These are phyloP conservation scores for Lactarius psammicola DNA, from an alignment of 768 basidiomycete species.

Conservation along the genomic window DNA sequence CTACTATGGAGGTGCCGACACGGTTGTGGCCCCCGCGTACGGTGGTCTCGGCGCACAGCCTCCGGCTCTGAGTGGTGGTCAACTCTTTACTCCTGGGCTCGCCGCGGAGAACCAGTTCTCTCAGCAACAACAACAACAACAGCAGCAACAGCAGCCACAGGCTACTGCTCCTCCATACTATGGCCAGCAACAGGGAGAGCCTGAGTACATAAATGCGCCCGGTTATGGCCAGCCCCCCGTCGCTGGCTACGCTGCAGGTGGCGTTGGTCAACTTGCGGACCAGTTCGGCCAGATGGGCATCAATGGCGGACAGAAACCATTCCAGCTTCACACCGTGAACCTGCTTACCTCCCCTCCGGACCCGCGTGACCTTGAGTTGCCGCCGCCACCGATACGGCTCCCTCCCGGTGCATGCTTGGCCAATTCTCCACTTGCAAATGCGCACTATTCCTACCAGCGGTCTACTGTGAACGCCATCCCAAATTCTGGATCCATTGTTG, in stretches of 20 bases:
- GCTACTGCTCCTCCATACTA: slow-evolving; percentile 51
- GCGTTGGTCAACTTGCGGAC: slow-evolving; percentile 64
- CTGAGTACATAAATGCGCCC: slow-evolving; percentile 47
- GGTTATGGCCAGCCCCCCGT: slow-evolving; percentile 45
- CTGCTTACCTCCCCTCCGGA: slow-evolving; percentile 91
- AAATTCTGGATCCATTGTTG: slow-evolving; percentile 24
- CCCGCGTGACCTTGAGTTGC: slow-evolving; percentile 73
- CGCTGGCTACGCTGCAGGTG: slow-evolving; percentile 40
- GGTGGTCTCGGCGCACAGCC: slow-evolving; percentile 45
- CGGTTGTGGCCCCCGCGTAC: slow-evolving; percentile 43
- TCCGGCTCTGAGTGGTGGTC: slow-evolving; percentile 44
- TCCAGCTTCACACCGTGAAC: slow-evolving; percentile 84
- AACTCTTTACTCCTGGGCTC: slow-evolving; percentile 86
- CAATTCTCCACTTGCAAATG: slow-evolving; percentile 74
- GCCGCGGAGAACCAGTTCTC: slow-evolving; percentile 66
- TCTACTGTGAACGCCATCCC: slow-evolving; percentile 48
- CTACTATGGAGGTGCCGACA: slow-evolving; percentile 62
- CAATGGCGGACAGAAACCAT: slow-evolving; percentile 59
- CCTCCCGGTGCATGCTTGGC: slow-evolving; percentile 83
- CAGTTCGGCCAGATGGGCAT: slow-evolving; percentile 92
- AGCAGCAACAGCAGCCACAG: slow-evolving; percentile 59
- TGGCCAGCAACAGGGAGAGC: slow-evolving; percentile 40
- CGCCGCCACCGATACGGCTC: slow-evolving; percentile 87
- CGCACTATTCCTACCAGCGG: slow-evolving; percentile 89
- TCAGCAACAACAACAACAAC: slow-evolving; percentile 50